Percentiles rank a stretch among this genome's conserved stretches.
phyloP scores from a whole-genome alignment of 1,284 basidiomycete genomes.

The Apiotrichum brassicae region DNA sequence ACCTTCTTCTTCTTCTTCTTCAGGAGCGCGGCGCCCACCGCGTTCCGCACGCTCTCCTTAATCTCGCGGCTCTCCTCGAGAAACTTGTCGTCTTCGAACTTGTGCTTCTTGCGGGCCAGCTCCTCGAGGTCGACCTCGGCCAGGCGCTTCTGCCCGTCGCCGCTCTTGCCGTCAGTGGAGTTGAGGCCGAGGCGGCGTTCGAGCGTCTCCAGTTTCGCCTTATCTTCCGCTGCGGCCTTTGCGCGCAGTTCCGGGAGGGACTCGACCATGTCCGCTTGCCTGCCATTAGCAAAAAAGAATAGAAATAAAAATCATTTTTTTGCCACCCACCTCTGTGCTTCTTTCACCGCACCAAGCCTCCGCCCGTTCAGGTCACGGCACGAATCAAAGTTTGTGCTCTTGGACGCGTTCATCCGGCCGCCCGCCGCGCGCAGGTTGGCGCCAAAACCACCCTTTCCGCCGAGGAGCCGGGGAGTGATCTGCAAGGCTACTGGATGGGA shows the following conservation, averaged over 20 bases:
- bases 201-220: conserved; percentile 75
- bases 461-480: conserved; percentile 55
- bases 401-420: conserved; percentile 93
- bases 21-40: conserved; percentile 61
- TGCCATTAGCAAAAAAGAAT: conserved; percentile 37
- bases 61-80: conserved; percentile 12
- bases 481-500: conserved; percentile 32
- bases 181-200: conserved; percentile 72
- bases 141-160: conserved; percentile 37
- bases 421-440: conserved; percentile 93
- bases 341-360: conserved; percentile 86
- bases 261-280: conserved; percentile 83
- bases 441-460: conserved; percentile 97
- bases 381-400: conserved; percentile 90
- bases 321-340: conserved; percentile 72
- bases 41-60: conserved; percentile 54
- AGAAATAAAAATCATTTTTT: too few relatives aligned
- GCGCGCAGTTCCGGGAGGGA: conserved; percentile 73
- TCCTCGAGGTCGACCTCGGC: conserved; percentile 49
- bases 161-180: conserved; percentile 10
- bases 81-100: conserved; percentile 42
- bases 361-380: conserved; percentile 89
- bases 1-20: conserved; percentile 23
- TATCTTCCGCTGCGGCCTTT: conserved; percentile 70
- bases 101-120: conserved; percentile 67